Evolutionary conservation across 805 yeast species (phyloP).

Genomic region (Wickerhamiella sorbophila): DNA sequence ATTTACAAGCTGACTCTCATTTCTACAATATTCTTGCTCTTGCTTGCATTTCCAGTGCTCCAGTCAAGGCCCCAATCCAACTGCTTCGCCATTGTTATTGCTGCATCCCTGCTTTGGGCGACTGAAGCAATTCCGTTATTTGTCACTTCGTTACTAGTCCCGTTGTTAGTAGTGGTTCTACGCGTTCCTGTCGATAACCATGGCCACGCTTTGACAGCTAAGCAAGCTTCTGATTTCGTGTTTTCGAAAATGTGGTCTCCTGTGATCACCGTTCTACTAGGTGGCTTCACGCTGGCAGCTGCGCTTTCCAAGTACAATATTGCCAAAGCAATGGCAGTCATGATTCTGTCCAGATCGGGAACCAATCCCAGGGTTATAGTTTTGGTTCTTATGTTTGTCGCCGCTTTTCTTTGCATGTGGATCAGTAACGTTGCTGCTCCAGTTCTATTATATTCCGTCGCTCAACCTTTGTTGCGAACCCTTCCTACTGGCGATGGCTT

Average conservation of each 20-base stretch:
- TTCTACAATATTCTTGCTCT: constrained; percentile 32
- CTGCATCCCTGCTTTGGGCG: constrained; percentile 86
- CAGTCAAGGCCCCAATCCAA: constrained; percentile 51
- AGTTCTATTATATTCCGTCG: constrained; percentile 76
- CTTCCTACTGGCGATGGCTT: constrained; percentile 65
- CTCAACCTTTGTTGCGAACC: constrained; percentile 79
- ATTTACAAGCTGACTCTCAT: constrained; percentile 25
- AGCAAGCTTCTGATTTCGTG: constrained; percentile 63
- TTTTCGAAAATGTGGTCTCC: constrained; percentile 91
- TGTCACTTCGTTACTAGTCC: constrained; percentile 74
- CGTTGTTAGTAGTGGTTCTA: constrained; percentile 61
- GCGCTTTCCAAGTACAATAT: constrained; percentile 83
- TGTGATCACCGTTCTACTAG: constrained; percentile 73
- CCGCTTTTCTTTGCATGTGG: constrained; percentile 85
- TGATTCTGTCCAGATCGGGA: constrained; percentile 69
- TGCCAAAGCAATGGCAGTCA: constrained; percentile 74
- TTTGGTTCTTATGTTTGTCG: constrained; percentile 70
- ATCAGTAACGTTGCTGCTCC: constrained; percentile 97
- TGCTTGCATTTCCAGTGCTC: constrained; percentile 30
- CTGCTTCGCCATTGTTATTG: constrained; percentile 70
- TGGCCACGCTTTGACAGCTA: constrained; percentile 37
- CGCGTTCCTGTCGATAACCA: constrained; percentile 33
- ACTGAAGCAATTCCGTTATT: constrained; percentile 87
- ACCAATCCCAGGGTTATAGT: constrained; percentile 68
- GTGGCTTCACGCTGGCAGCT: constrained; percentile 92